Evolutionary conservation across 257 asterid genomes (phyloP), one percentile per base, ranked within the genome.

Genomic region (Solanum stenotomum): DNA sequence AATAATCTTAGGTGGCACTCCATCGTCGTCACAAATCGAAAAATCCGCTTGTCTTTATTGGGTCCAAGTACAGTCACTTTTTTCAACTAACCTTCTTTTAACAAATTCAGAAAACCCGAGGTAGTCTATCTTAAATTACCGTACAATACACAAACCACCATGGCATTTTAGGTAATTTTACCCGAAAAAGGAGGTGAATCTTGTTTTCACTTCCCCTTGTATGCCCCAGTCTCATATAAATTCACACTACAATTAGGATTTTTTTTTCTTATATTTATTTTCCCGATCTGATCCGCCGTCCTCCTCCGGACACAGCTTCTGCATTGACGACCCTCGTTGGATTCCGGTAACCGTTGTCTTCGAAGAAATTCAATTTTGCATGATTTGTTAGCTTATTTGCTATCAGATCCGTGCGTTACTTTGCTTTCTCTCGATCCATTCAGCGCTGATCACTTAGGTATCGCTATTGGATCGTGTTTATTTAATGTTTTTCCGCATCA

Each of bases 41-140:
- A 49, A 49, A 82, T 82, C 86, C 70, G 86, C 70, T 68, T 49
- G 42, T 82, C 70, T 61, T 29, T 29, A 82, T 82, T 38, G 70
- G 86, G 86, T 82, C 85, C 86, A 82, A 82, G 44, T 82, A 82
- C 86, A 31, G 44, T 49, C 86, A 82, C 44, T 49, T 52, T 29
- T 82, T 82, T 82, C 86, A 49, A 82, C 86, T 29, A 49, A 82
- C 68, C 18, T 56, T 56, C 10, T 56, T 56, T 56, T 56, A 56
- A 56, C 65, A 56, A 49, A 29, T 49, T 82, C 70, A 31, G 42
- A 82, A 49, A 82, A 82, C 70, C 40, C 20, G 11, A 46, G 18
- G 68, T 18, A 10, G 29, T 31, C 49, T 13, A 49, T 65, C 70
- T 49, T 61, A 79, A 78, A 79, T 9, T 42, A 75, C 18, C 29